phyloP scores from a whole-genome alignment of 345 rosid genomes.

The Boechera retrofracta region DNA sequence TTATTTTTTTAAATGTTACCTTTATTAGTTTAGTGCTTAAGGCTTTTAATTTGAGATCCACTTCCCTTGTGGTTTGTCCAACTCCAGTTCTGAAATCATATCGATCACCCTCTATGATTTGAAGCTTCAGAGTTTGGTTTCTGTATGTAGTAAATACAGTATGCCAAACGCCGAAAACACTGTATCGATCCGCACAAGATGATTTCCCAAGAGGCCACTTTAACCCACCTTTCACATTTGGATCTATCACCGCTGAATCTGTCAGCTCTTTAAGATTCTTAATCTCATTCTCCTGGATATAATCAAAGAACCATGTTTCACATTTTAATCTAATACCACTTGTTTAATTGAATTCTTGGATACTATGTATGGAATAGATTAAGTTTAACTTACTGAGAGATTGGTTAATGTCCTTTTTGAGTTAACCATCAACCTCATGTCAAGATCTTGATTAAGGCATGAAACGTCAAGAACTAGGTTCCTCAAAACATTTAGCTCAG shows the following conservation, averaged over 20 bases:
- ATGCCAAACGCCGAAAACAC: constrained; percentile 60
- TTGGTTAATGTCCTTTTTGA: constrained; percentile 53
- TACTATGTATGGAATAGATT: no score
- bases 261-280: constrained; percentile 8
- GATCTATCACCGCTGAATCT: constrained; percentile 58
- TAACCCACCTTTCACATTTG: constrained; percentile 66
- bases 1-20: background rate
- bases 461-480: constrained; percentile 60
- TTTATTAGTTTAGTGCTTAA: constrained; percentile 28
- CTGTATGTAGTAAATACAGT: constrained; percentile 46
- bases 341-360: no score
- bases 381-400: constrained; percentile 50
- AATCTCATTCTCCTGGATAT: no score
- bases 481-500: background rate
- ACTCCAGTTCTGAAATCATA: constrained; percentile 53
- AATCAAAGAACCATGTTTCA: no score
- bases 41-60: constrained; percentile 53
- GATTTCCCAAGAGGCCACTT: constrained; percentile 62
- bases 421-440: constrained; percentile 63
- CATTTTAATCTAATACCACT: no score
- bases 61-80: constrained; percentile 51
- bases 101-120: constrained; percentile 56
- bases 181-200: constrained; percentile 47
- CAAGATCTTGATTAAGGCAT: constrained; percentile 65
- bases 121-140: constrained; percentile 50